These are phyloP conservation scores for Hsuehochloa calcarea DNA, from an alignment of 176 grass and related monocot genomes.

Conservation along the genomic window DNA sequence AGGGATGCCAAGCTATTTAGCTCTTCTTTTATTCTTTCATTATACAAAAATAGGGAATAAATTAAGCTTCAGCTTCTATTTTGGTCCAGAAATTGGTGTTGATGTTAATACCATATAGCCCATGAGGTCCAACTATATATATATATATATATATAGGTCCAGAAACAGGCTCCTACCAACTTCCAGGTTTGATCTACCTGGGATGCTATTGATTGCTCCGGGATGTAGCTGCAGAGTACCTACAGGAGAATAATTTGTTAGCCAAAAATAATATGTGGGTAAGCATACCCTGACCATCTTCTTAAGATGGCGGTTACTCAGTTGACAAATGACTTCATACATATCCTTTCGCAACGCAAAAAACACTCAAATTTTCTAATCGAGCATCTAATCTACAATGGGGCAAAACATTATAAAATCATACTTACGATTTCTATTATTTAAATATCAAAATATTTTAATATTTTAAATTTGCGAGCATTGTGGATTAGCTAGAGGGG, in stretches of 20 bases:
- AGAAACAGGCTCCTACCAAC: conserved; percentile 61
- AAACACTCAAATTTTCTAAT: neutral
- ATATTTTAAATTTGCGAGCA: neutral
- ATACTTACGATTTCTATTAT: neutral
- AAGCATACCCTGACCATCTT: conserved; percentile 8
- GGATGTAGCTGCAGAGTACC: conserved; percentile 93
- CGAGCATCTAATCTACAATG: neutral
- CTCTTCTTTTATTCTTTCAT: neutral
- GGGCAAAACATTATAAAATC: neutral
- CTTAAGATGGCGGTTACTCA: neutral
- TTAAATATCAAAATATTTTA: neutral
- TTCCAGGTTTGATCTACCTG: conserved; percentile 91
- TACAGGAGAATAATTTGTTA: conserved; percentile 28
- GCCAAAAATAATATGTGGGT: conserved; percentile 6
- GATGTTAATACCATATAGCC: neutral
- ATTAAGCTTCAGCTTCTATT: neutral
- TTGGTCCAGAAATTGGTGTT: neutral
- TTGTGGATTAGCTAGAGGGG: neutral
- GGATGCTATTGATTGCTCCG: conserved; percentile 97
- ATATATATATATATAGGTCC: too few species aligned
- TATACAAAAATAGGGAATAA: neutral
- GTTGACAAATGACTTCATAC: neutral
- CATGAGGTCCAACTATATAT: too few species aligned
- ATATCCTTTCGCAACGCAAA: neutral
- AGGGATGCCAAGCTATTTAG: neutral